phyloP scores from a whole-genome alignment of 2,329 filamentous ascomycete species.

The Epichloe gansuensis region DNA sequence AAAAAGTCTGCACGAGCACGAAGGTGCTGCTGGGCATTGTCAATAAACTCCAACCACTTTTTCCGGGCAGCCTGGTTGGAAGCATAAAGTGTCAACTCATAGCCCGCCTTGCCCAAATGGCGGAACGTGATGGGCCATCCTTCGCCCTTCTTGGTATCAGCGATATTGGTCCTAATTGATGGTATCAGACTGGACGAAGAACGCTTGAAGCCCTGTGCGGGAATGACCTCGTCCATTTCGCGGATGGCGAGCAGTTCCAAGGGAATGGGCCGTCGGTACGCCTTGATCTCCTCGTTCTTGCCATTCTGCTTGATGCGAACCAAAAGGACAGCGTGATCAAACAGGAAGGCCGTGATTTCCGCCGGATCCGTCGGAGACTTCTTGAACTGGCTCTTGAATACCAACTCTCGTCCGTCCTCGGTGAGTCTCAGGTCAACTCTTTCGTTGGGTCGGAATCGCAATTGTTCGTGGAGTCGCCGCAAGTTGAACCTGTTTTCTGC shows the following conservation, averaged over 20 bases:
- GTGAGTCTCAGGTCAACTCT: constrained; percentile 89
- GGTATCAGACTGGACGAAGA: constrained; percentile 76
- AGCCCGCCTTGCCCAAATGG: constrained; percentile 89
- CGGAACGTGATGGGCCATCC: constrained; percentile 93
- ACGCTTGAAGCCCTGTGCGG: constrained; percentile 68
- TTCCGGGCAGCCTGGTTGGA: constrained; percentile 75
- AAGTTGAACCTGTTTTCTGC: constrained; percentile 97
- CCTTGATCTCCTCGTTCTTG: constrained; percentile 88
- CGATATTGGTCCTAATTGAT: constrained; percentile 33
- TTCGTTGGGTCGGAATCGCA: constrained; percentile 83
- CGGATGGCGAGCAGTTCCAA: constrained; percentile 85
- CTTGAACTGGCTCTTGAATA: constrained; percentile 91
- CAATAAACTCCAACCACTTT: constrained; percentile 96
- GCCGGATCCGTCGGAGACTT: constrained; percentile 79
- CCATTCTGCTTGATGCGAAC: constrained; percentile 85
- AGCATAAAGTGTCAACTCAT: constrained; percentile 82
- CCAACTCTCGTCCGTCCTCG: constrained; percentile 81
- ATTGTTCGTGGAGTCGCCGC: constrained; percentile 77
- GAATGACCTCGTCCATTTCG: constrained; percentile 95
- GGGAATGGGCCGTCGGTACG: constrained; percentile 87
- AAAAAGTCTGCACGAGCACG: constrained; percentile 86
- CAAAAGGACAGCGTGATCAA: constrained; percentile 88
- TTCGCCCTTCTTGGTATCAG: constrained; percentile 51
- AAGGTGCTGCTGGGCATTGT: constrained; percentile 76
- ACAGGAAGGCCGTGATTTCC: constrained; percentile 89